Evolutionary conservation across 805 yeast species (phyloP), one percentile per base, ranked within the genome.

Genomic region (Candida fluviatilis): DNA sequence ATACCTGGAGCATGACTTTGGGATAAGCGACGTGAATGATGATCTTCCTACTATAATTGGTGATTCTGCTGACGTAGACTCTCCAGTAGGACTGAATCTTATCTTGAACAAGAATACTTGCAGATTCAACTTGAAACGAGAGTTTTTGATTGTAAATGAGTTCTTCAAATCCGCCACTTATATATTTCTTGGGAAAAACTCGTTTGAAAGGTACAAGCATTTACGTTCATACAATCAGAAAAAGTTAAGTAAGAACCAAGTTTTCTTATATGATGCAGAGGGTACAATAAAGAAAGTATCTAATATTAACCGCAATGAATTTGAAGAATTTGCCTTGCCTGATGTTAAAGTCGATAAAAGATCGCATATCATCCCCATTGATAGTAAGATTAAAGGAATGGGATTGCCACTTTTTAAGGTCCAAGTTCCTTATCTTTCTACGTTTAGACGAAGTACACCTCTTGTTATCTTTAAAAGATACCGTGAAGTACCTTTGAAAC

Each of bases 381-480:
- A 51, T 7, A 50, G 55, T 36, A 64, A 62, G 33, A 31, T 44
- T 12, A 48, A 47, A 41, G 72, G 72, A 2, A 11, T 43, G 18
- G 72, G 71, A 0, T 46, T 65, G 30, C 73, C 73, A 0, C 38
- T 67, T 7, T 53, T 67, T 43, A 66, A 59, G 43, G 40, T 66
- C 11, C 47, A 49, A 17, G 55, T 56, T 1, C 72, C 73, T 2
- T 64, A 64, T 48, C 47, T 66, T 57, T 52, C 68, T 5, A 41
- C 52, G 4, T 55, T 67, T 37, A 52, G 68, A 12, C 61, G 62
- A 35, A 57, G 53, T 35, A 46, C 60, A 2, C 71, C 73, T 3
- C 59, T 48, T 35, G 51, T 65, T 45, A 39, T 60, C 6, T 60
- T 68, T 40, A 56, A 56, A 31, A 48, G 50, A 33, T 66, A 47